Conservation (phyloP, 1,284 basidiomycete species). For the Apiotrichum siamense region DNA sequence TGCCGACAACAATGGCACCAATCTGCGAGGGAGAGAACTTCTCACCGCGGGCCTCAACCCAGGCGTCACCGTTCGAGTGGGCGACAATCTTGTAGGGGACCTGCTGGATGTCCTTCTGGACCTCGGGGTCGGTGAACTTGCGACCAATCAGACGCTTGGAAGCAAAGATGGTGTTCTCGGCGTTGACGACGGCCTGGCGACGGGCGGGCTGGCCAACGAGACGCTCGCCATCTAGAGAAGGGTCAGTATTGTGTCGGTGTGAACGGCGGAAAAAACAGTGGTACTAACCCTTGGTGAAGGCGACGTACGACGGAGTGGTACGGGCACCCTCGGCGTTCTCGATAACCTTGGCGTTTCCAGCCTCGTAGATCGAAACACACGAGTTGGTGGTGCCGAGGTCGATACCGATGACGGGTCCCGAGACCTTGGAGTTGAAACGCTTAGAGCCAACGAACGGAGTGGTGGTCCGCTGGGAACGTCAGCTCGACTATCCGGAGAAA, state of each 20-base stretch:
- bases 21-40: slow-evolving; percentile 58
- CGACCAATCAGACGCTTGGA: slow-evolving; percentile 97
- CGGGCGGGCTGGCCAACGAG: slow-evolving; percentile 94
- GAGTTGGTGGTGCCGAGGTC: slow-evolving; percentile 62
- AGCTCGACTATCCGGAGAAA: neutral
- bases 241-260: neutral
- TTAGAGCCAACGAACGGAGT: slow-evolving; percentile 34
- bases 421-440: slow-evolving; percentile 50
- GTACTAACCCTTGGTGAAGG: slow-evolving; percentile 76
- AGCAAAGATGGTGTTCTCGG: slow-evolving; percentile 86
- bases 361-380: slow-evolving; percentile 93
- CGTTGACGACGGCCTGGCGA: slow-evolving; percentile 95
- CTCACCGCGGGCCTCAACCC: slow-evolving; percentile 65
- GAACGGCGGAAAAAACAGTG: neutral
- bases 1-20: slow-evolving; percentile 77
- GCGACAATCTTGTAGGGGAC: slow-evolving; percentile 68
- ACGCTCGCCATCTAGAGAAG: slow-evolving; percentile 63
- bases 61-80: slow-evolving; percentile 57
- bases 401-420: slow-evolving; percentile 52
- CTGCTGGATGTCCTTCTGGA: slow-evolving; percentile 74
- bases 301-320: slow-evolving; percentile 96
- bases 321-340: slow-evolving; percentile 97
- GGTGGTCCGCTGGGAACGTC: slow-evolving; percentile 25
- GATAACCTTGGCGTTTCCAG: slow-evolving; percentile 86
- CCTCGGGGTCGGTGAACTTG: slow-evolving; percentile 87